phyloP scores from a whole-genome alignment of 1,139 yeast species.

The Suhomyces bokatorum region DNA sequence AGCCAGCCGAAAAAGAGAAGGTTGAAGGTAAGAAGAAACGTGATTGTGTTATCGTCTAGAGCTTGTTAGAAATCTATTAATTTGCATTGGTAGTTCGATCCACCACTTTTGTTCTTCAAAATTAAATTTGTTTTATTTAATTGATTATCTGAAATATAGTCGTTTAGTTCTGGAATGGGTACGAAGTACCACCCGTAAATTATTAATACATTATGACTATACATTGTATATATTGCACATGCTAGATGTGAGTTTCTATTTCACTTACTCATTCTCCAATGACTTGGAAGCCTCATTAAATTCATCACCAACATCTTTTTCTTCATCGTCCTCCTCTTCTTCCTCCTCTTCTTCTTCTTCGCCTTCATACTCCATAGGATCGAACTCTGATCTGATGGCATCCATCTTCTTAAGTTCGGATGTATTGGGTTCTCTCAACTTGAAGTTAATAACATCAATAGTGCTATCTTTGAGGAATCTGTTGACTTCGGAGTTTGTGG shows the following conservation, averaged over 20 bases:
- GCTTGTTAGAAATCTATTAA: no score
- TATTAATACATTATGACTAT: slow-evolving; percentile 5
- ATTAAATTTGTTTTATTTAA: neutral
- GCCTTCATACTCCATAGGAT: slow-evolving; percentile 72
- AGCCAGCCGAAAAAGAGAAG: neutral
- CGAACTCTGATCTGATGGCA: slow-evolving; percentile 64
- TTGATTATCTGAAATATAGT: neutral
- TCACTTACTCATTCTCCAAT: slow-evolving; percentile 1
- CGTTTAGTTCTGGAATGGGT: slow-evolving; percentile 1
- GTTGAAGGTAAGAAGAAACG: slow-evolving; percentile 14
- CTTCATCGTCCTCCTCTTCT: slow-evolving; percentile 20
- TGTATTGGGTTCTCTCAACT: slow-evolving; percentile 72
- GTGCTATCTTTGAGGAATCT: slow-evolving; percentile 53
- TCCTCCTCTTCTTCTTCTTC: slow-evolving; percentile 46
- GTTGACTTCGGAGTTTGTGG: slow-evolving; percentile 48
- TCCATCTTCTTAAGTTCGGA: slow-evolving; percentile 70
- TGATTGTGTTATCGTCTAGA: slow-evolving; percentile 14
- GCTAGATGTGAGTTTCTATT: neutral
- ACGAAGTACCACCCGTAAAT: slow-evolving; percentile 1
- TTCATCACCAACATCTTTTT: slow-evolving; percentile 13
- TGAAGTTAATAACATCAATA: slow-evolving; percentile 56
- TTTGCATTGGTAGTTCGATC: slow-evolving; percentile 1
- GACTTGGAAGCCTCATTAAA: slow-evolving; percentile 13
- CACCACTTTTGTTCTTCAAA: neutral
- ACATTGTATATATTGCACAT: neutral